These are phyloP conservation scores for Apiospora sp. DNA, from an alignment of 2,329 filamentous ascomycete species.

Conservation along the genomic window DNA sequence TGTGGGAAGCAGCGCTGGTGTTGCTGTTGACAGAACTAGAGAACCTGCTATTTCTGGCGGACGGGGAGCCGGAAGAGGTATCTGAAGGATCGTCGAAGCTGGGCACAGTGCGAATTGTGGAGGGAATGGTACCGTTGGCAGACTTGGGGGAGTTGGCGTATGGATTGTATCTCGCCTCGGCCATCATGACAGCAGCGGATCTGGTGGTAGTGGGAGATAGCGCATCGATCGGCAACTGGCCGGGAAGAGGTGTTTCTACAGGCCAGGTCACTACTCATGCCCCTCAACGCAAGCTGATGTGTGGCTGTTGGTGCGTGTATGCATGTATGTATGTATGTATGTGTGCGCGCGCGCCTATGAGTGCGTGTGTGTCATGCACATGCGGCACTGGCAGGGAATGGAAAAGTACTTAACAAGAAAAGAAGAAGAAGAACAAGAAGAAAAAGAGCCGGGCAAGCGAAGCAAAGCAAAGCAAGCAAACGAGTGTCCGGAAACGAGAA, in stretches of 20 bases:
- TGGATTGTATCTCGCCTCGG: slow-evolving; percentile 27
- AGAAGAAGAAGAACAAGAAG: not conserved
- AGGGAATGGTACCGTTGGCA: slow-evolving; percentile 34
- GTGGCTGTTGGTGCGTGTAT: not conserved
- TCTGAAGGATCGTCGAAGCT: slow-evolving; percentile 59
- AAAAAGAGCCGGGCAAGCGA: not conserved
- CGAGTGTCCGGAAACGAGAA: not conserved
- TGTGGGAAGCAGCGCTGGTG: slow-evolving; percentile 55
- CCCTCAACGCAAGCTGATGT: slow-evolving; percentile 2
- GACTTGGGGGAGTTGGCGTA: slow-evolving; percentile 28
- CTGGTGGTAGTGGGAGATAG: not conserved
- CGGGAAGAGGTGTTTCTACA: not conserved
- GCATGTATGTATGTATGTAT: too few relatives aligned
- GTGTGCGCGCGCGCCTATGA: too few relatives aligned
- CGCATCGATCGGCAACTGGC: slow-evolving; percentile 7
- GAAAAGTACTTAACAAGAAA: not conserved
- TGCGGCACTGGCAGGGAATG: not conserved
- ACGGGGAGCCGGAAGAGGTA: slow-evolving; percentile 48
- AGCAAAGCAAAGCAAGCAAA: not conserved
- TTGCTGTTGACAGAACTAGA: slow-evolving; percentile 66
- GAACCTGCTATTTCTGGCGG: slow-evolving; percentile 58
- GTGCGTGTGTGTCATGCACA: not conserved
- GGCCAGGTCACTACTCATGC: slow-evolving; percentile 19
- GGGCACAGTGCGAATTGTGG: slow-evolving; percentile 65
- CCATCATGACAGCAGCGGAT: slow-evolving; percentile 16